Evolutionary conservation across 2,329 filamentous ascomycete species (phyloP).

Genomic region (Dryadomyces quercus-mongolicae): DNA sequence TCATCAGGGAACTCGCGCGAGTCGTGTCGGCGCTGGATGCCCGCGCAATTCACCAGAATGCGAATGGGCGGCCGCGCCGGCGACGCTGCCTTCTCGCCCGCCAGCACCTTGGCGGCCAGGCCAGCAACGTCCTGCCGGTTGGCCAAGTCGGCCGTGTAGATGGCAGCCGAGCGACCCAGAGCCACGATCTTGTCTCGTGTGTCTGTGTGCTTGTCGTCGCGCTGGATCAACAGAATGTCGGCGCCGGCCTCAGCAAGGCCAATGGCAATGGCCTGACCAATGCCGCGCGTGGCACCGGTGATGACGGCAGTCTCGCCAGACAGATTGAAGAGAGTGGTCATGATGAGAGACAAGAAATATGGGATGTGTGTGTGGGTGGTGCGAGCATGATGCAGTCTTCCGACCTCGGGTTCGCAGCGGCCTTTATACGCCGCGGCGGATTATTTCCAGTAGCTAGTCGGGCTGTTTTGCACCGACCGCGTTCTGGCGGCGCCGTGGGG

Average conservation of each 20-base stretch:
- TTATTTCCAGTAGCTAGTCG: no score
- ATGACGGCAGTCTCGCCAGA: constrained; percentile 43
- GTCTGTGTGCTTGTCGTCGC: constrained; percentile 21
- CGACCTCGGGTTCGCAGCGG: no score
- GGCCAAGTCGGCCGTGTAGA: constrained; percentile 61
- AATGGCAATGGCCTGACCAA: constrained; percentile 44
- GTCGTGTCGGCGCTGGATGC: constrained; percentile 70
- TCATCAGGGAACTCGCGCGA: constrained; percentile 62
- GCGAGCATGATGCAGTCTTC: no score
- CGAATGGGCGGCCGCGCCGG: constrained; percentile 32
- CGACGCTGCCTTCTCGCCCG: constrained; percentile 35
- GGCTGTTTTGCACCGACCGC: no score
- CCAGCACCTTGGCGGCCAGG: constrained; percentile 48
- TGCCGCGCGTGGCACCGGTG: constrained; percentile 45
- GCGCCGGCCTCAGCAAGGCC: constrained; percentile 47
- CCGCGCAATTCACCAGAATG: constrained; percentile 77
- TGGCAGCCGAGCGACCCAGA: constrained; percentile 52
- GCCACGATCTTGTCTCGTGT: constrained; percentile 52
- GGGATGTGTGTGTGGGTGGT: no score
- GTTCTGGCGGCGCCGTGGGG: no score
- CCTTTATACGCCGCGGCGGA: no score
- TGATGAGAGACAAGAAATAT: no score
- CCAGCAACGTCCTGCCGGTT: constrained; percentile 45
- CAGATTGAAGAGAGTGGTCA: constrained; percentile 35
- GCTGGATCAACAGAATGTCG: constrained; percentile 38